Evolutionary conservation across 345 rosid species (phyloP), one percentile per base, ranked within the genome.

Genomic region (Anastatica hierochuntica): DNA sequence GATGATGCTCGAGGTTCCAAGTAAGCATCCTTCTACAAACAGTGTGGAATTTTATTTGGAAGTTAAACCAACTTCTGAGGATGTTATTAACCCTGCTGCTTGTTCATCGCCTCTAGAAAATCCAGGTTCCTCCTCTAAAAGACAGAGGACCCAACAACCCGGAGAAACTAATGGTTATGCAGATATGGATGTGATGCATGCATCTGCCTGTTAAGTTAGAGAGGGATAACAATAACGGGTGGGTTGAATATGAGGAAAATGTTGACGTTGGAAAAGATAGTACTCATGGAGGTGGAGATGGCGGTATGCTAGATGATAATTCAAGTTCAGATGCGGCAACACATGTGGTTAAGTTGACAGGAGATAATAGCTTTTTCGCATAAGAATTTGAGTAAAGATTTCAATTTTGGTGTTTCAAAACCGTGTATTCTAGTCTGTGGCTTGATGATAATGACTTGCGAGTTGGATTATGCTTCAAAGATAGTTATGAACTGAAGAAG

Each of bases 1-100:
- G 42, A 49, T 17, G 6, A 49, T 49, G 54, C 64, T 60, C 27
- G 49, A 60, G 24, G 34, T 60, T 27, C 42, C 49, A 18, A 49
- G 13, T 20, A 10, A 13, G 2, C 41, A 60, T 30, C 56, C 49
- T 60, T 29, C 13, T 49, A 14, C 46, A 0, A 19, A 30, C 1
- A 14, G 0, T 29, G 42, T 49, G 14, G 56, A 49, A 0, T 5
- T 60, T 21, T 49, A 48, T 40, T 7, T 60, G 15, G 48, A 49
- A 60, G 56, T 36, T 36, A n/a, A 31, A 31, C 10, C 49, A 1
- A 15, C 24, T 0, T 43, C 43, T 8, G 62, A 24, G 41, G 30
- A 14, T 4, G 49, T 43, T 52, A 4, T 14, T 46, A 12, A 8
- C 16, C 16, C 7, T 34, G 18, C 3, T 20, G 14, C 30, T 19